A percentile compares a stretch with the other conserved stretches of the same genome.
phyloP scores from a whole-genome alignment of 2,329 filamentous ascomycete genomes.

The Fusarium hostae region DNA sequence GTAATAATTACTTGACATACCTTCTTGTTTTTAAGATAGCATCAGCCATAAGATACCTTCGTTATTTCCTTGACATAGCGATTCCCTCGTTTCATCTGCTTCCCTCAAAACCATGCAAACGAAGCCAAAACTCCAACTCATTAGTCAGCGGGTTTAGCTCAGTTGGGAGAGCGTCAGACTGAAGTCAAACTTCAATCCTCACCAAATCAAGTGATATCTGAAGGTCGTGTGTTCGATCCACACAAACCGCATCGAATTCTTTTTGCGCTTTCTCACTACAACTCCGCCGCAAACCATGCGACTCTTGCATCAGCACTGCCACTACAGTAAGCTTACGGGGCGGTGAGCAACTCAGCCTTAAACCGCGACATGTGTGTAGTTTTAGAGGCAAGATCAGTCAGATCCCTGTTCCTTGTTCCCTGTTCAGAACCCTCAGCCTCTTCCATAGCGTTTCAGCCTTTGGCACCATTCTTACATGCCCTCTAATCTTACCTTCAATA shows the following conservation, averaged over 20 bases:
- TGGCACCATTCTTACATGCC: neutral
- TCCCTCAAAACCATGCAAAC: neutral
- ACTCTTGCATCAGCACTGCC: neutral
- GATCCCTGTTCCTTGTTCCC: neutral
- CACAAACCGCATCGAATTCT: conserved; percentile 4
- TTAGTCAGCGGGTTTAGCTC: conserved; percentile 31
- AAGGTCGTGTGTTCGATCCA: conserved; percentile 32
- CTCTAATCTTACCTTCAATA: neutral
- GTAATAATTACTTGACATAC: neutral
- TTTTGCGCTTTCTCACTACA: neutral
- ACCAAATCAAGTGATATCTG: conserved; percentile 11
- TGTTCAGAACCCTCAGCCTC: neutral
- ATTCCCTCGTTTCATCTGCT: fast-evolving
- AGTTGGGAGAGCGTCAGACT: conserved; percentile 32
- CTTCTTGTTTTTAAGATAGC: fast-evolving
- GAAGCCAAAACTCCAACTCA: fast-evolving
- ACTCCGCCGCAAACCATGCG: fast-evolving
- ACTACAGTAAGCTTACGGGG: too few relatives aligned
- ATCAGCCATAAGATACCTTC: fast-evolving
- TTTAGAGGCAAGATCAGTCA: too few relatives aligned
- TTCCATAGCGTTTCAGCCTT: neutral
- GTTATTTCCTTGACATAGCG: fast-evolving
- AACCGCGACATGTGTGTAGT: too few relatives aligned
- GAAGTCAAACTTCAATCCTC: conserved; percentile 27
- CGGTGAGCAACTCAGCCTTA: neutral